Conservation (phyloP, 106 monocot species). For the Dactylorhiza incarnata region DNA sequence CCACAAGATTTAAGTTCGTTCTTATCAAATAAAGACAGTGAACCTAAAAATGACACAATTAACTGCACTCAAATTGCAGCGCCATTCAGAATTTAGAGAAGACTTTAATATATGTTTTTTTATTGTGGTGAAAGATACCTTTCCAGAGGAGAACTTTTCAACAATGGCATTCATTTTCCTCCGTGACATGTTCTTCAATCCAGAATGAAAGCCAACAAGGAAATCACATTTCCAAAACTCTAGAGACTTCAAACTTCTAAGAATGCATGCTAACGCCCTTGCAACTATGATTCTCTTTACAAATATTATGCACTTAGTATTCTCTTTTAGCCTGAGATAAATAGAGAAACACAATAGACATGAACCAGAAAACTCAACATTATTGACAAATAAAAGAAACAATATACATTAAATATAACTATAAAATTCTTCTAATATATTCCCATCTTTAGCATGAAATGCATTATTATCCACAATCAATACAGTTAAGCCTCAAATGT, state of each 20-base stretch:
- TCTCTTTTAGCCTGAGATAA: constrained; percentile 36
- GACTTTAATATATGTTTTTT: neutral
- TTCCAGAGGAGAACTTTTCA: constrained; percentile 67
- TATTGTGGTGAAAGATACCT: constrained; percentile 38
- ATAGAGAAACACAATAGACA: neutral
- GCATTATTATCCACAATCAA: neutral
- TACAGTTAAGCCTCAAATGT: neutral
- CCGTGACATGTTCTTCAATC: constrained; percentile 56
- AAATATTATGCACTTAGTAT: constrained; percentile 80
- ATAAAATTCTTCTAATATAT: neutral
- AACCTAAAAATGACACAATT: neutral
- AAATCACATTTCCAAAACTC: constrained; percentile 81
- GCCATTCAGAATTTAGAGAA: neutral
- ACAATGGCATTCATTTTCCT: constrained; percentile 58
- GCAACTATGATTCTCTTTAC: constrained; percentile 84
- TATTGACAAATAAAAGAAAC: neutral
- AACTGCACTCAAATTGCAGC: neutral
- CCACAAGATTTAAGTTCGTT: too few relatives aligned
- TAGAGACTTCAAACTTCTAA: constrained; percentile 45
- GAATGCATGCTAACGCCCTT: constrained; percentile 51
- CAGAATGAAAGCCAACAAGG: constrained; percentile 82
- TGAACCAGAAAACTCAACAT: neutral
- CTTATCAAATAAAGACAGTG: too few relatives aligned
- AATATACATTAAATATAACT: neutral
- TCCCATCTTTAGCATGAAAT: neutral